phyloP scores from a whole-genome alignment of 177 flowering plant species.

The Telopea speciosissima region DNA sequence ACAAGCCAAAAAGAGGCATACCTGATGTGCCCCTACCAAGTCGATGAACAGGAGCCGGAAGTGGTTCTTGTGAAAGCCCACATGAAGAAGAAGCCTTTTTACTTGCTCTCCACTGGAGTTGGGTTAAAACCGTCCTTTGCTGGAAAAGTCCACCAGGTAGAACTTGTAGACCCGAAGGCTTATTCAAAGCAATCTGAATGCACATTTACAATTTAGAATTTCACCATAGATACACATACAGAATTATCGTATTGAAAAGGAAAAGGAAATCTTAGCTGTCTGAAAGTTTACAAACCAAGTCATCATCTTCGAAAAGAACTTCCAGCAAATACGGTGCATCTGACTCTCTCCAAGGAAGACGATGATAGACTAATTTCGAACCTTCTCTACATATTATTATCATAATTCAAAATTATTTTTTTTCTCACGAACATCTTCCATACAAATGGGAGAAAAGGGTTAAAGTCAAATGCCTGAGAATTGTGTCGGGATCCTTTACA shows the following conservation, averaged over 20 bases:
- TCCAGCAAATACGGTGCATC: constrained; percentile 64
- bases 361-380: constrained; percentile 54
- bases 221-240: background rate
- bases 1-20: constrained; percentile 10
- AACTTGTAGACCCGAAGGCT: constrained; percentile 96
- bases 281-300: constrained; percentile 62
- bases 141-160: constrained; percentile 92
- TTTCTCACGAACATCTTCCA: background rate
- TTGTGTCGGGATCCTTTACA: constrained; percentile 49
- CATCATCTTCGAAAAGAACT: constrained; percentile 71
- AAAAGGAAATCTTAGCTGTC: too few relatives aligned
- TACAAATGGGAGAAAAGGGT: background rate
- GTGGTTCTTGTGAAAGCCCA: constrained; percentile 26
- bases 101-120: constrained; percentile 57
- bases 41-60: constrained; percentile 92
- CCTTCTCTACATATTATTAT: constrained; percentile 35
- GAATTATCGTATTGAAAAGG: too few relatives aligned
- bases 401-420: constrained; percentile 8
- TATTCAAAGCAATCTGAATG: constrained; percentile 75
- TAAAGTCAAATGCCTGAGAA: constrained; percentile 46
- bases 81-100: constrained; percentile 22
- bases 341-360: constrained; percentile 90
- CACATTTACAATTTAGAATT: background rate
- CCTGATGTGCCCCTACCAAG: constrained; percentile 98
- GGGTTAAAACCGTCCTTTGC: constrained; percentile 83